Percentiles rank a stretch among this genome's conserved stretches.
phyloP scores from a whole-genome alignment of 129 eudicot species.

The Calendula officinalis region DNA sequence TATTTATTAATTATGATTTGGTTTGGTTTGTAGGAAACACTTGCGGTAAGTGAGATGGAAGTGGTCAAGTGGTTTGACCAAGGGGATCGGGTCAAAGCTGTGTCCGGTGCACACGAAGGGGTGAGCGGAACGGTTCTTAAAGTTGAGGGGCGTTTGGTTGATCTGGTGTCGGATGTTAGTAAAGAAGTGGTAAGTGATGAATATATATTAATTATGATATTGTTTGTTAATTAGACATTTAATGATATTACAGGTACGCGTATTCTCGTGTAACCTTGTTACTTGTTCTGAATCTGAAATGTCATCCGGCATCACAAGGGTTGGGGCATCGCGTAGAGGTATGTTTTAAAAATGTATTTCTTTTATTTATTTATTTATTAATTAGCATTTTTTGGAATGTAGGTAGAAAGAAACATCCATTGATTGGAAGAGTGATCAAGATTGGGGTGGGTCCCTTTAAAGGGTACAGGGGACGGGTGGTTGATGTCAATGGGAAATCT shows the following conservation, averaged over 20 bases:
- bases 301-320: constrained; percentile 72
- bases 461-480: constrained; percentile 81
- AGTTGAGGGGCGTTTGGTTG: constrained; percentile 77
- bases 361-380: constrained; percentile 2
- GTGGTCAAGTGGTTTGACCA: constrained; percentile 93
- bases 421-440: constrained; percentile 53
- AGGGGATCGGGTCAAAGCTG: constrained; percentile 90
- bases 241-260: constrained; percentile 52
- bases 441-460: constrained; percentile 68
- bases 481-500: constrained; percentile 59
- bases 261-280: constrained; percentile 87
- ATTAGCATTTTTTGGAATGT: background rate
- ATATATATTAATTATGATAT: no score
- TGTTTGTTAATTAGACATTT: background rate
- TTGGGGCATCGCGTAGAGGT: constrained; percentile 40
- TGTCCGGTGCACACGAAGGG: constrained; percentile 83
- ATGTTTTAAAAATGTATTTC: no score
- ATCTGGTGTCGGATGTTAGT: constrained; percentile 75
- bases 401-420: constrained; percentile 79
- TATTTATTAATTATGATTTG: background rate
- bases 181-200: constrained; percentile 85
- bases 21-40: constrained; percentile 50
- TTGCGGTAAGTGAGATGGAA: constrained; percentile 72
- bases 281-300: constrained; percentile 98
- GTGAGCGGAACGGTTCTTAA: constrained; percentile 90